phyloP scores from a whole-genome alignment of 2,329 filamentous ascomycete species.

The Fusarium cyanostomum region DNA sequence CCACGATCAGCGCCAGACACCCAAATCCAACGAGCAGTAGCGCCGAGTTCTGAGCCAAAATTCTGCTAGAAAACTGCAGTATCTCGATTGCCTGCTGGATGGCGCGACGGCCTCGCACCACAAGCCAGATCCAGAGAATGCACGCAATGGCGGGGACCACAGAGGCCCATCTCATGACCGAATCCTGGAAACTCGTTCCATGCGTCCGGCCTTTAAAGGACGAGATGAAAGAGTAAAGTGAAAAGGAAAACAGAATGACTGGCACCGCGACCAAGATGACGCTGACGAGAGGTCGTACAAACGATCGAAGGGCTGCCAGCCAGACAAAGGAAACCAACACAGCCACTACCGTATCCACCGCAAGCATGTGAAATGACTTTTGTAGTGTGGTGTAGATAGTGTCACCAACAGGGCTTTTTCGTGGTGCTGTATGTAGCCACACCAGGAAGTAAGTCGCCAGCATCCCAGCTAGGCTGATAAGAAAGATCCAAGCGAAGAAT shows the following conservation, averaged over 20 bases:
- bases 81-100: constrained; percentile 87
- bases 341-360: constrained; percentile 90
- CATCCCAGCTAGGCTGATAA: constrained; percentile 84
- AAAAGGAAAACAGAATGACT: constrained; percentile 86
- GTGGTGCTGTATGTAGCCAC: constrained; percentile 83
- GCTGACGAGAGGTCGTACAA: constrained; percentile 84
- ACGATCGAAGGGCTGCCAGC: constrained; percentile 88
- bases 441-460: constrained; percentile 90
- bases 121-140: constrained; percentile 82
- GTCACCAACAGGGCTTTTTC: constrained; percentile 81
- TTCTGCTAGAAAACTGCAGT: constrained; percentile 89
- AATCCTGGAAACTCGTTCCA: constrained; percentile 85
- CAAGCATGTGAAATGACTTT: constrained; percentile 87
- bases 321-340: constrained; percentile 88
- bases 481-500: constrained; percentile 91
- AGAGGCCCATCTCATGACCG: constrained; percentile 86
- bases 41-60: constrained; percentile 84
- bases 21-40: constrained; percentile 85
- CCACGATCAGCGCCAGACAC: constrained; percentile 77
- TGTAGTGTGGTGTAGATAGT: constrained; percentile 92
- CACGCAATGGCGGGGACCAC: constrained; percentile 78
- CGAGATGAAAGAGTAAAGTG: constrained; percentile 87
- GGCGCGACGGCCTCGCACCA: constrained; percentile 81
- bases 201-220: constrained; percentile 83
- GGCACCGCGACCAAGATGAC: constrained; percentile 86